Evolutionary conservation across 805 yeast species (phyloP).

Genomic region (Blastobotrys chiropterorum): DNA sequence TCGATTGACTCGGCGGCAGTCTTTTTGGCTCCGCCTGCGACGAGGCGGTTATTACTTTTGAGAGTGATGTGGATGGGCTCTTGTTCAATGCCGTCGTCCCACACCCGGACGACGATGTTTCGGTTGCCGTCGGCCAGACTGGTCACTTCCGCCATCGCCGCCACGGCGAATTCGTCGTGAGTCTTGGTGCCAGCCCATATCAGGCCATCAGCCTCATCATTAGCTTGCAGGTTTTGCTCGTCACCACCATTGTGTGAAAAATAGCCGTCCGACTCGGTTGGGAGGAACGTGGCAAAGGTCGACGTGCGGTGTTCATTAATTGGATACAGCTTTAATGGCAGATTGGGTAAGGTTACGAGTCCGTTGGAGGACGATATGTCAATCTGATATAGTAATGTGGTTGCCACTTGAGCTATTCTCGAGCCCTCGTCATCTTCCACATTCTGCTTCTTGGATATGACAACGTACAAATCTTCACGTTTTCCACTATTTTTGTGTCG

Average conservation of each 20-base stretch:
- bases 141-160: not conserved
- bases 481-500: not conserved
- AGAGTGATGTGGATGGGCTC: not conserved
- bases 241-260: constrained; percentile 1
- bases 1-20: not conserved
- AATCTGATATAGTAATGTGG: constrained; percentile 5
- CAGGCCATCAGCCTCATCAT: too few species aligned
- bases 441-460: not conserved
- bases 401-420: not conserved
- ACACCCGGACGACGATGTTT: not conserved
- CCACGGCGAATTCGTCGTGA: not conserved
- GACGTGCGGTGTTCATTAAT: constrained; percentile 1
- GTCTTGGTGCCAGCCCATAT: constrained; percentile 8
- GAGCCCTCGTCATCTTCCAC: not conserved
- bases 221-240: too few species aligned
- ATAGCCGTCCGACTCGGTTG: constrained; percentile 11
- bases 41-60: too few species aligned
- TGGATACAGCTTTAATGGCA: constrained; percentile 19
- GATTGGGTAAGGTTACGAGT: constrained; percentile 13
- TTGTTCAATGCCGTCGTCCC: not conserved
- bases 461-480: not conserved
- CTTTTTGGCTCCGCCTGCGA: not conserved
- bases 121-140: not conserved
- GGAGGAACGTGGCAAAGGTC: constrained; percentile 17
- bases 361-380: constrained; percentile 10